These are phyloP conservation scores for Salvia sclarea DNA, from an alignment of 305 asterid species.

Conservation along the genomic window DNA sequence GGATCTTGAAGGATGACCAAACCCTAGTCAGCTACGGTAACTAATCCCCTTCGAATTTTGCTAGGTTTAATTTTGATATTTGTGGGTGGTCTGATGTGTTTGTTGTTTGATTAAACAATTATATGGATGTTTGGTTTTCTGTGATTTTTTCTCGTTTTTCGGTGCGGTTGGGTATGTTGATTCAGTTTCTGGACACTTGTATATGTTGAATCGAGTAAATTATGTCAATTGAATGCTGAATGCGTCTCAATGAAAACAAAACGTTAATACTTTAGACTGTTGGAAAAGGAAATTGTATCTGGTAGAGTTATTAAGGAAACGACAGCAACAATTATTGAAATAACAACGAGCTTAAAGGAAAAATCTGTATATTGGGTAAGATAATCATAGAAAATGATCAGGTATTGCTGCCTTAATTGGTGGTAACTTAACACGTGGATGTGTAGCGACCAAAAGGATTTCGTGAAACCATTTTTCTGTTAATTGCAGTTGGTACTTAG, in stretches of 20 bases:
- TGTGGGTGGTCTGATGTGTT: neutral
- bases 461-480: slow-evolving; percentile 2
- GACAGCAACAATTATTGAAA: slow-evolving; percentile 2
- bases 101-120: slow-evolving; percentile 1
- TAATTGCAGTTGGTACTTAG: slow-evolving; percentile 7
- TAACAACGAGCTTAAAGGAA: neutral
- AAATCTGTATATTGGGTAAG: neutral
- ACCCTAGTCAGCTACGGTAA: slow-evolving; percentile 72
- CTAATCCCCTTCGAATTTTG: slow-evolving; percentile 13
- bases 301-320: neutral
- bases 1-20: slow-evolving; percentile 78
- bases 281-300: neutral
- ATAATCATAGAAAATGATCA: neutral
- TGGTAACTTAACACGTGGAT: neutral
- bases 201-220: slow-evolving; percentile 10
- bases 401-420: neutral
- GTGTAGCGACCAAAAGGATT: neutral
- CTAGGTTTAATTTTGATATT: neutral
- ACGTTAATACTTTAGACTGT: neutral
- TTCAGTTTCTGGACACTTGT: slow-evolving; percentile 6
- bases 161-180: slow-evolving; percentile 16
- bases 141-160: slow-evolving; percentile 12
- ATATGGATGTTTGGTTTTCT: slow-evolving; percentile 9
- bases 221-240: slow-evolving; percentile 9
- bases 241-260: neutral